A percentile compares a stretch with the other conserved stretches of the same genome.
Conservation (phyloP, 2,329 filamentous ascomycete genomes). For the Decorospora gaudefroyi region DNA sequence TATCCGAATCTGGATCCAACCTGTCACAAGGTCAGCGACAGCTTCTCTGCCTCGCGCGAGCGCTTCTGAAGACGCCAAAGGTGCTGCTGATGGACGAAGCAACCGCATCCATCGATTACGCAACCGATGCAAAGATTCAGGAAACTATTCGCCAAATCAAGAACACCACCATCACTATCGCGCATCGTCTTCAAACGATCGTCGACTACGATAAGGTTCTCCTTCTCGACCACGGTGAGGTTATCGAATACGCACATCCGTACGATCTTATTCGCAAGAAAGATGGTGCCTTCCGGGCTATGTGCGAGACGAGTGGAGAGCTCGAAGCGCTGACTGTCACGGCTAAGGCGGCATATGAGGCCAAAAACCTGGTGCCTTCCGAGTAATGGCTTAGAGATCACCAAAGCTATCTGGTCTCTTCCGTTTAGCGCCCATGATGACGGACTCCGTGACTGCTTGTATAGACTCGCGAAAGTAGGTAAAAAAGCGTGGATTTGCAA, state of each 20-base stretch:
- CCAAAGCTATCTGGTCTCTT: too few relatives aligned
- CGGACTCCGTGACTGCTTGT: too few relatives aligned
- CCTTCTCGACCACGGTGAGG: conserved; percentile 84
- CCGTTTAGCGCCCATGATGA: too few relatives aligned
- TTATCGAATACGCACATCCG: conserved; percentile 90
- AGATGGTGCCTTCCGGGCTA: conserved; percentile 66
- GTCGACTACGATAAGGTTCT: conserved; percentile 98
- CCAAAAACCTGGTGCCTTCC: not conserved
- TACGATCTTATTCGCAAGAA: conserved; percentile 69
- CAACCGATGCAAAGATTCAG: conserved; percentile 93
- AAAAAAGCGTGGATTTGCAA: too few relatives aligned
- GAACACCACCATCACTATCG: conserved; percentile 93
- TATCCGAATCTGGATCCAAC: conserved; percentile 90
- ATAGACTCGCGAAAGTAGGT: too few relatives aligned
- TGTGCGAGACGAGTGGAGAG: conserved; percentile 69
- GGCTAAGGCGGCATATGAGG: conserved; percentile 56
- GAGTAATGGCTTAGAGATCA: too few relatives aligned
- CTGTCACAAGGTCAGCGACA: conserved; percentile 95
- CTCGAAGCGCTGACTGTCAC: conserved; percentile 61
- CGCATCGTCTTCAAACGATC: conserved; percentile 93
- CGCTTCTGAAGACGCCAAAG: conserved; percentile 85
- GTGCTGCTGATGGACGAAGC: conserved; percentile 99
- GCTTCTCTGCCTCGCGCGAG: conserved; percentile 88
- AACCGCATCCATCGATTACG: conserved; percentile 95
- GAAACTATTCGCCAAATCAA: conserved; percentile 91